Conservation (phyloP, 1,139 yeast species). For the Blastobotrys malaysiensis region DNA sequence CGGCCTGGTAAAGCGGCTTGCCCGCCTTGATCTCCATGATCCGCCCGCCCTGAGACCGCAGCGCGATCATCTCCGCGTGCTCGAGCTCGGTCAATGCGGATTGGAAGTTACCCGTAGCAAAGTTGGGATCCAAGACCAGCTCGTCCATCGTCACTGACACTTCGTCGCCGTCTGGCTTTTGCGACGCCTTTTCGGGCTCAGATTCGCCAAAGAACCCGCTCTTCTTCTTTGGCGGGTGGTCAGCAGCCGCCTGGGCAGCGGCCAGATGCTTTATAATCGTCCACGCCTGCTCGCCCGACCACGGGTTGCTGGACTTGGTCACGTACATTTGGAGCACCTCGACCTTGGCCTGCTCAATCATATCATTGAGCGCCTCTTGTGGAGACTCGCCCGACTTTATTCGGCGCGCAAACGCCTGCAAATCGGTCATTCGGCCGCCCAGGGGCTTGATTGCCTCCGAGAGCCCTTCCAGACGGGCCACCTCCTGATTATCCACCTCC, state of each 20-base stretch:
- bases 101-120: constrained; percentile 50
- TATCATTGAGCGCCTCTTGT: constrained; percentile 64
- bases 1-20: constrained; percentile 78
- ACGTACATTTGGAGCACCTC: constrained; percentile 82
- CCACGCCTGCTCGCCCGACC: constrained; percentile 88
- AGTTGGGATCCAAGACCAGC: constrained; percentile 43
- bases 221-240: neutral
- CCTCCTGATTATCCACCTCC: too few relatives aligned
- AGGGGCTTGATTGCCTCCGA: constrained; percentile 63
- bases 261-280: constrained; percentile 63
- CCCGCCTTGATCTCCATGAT: constrained; percentile 65
- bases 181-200: constrained; percentile 4
- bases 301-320: constrained; percentile 44
- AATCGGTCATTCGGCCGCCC: constrained; percentile 93
- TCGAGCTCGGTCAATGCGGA: constrained; percentile 65
- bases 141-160: constrained; percentile 14
- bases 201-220: constrained; percentile 3
- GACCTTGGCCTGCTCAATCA: constrained; percentile 79
- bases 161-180: neutral
- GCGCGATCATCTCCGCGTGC: constrained; percentile 66
- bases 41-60: constrained; percentile 70
- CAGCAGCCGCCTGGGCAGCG: constrained; percentile 5
- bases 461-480: constrained; percentile 26
- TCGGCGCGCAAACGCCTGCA: constrained; percentile 85
- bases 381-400: constrained; percentile 85